A percentile compares a stretch with the other conserved stretches of the same genome.
These are phyloP conservation scores for Cercospora sp. DNA, from an alignment of 2,329 filamentous ascomycete species.

Conservation along the genomic window DNA sequence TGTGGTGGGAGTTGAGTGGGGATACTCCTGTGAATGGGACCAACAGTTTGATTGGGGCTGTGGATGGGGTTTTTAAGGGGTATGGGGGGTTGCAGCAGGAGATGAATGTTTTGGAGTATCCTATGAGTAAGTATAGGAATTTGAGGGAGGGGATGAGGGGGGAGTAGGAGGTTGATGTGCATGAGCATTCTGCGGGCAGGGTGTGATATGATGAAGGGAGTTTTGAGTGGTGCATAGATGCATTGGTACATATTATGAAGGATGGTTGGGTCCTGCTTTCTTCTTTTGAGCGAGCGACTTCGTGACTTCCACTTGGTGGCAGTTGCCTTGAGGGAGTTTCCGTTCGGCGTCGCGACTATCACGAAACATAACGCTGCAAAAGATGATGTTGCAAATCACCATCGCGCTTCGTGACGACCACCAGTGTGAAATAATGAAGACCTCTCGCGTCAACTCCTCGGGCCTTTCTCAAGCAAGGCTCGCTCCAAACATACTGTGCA, in stretches of 20 bases:
- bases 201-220: neutral
- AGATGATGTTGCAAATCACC: too few species aligned
- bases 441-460: too few species aligned
- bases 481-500: too few species aligned
- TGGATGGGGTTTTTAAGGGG: slow-evolving; percentile 36
- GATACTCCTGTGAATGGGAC: slow-evolving; percentile 60
- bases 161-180: slow-evolving; percentile 7
- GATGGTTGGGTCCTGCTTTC: neutral
- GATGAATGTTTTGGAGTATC: slow-evolving; percentile 52
- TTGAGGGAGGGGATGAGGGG: slow-evolving; percentile 45
- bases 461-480: too few species aligned
- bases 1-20: slow-evolving; percentile 72
- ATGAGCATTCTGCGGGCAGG: neutral
- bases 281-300: neutral
- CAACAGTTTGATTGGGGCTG: slow-evolving; percentile 54
- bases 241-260: too few species aligned
- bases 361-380: too few species aligned
- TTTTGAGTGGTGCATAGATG: neutral
- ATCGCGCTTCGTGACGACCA: too few species aligned
- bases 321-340: too few species aligned
- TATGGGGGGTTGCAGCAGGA: slow-evolving; percentile 45
- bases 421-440: too few species aligned
- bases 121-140: slow-evolving; percentile 56
- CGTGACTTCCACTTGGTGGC: neutral
- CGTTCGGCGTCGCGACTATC: too few species aligned